Base-by-base conservation (phyloP, 2,329 filamentous ascomycete genomes). In the Penicillium glabrum region DNA sequence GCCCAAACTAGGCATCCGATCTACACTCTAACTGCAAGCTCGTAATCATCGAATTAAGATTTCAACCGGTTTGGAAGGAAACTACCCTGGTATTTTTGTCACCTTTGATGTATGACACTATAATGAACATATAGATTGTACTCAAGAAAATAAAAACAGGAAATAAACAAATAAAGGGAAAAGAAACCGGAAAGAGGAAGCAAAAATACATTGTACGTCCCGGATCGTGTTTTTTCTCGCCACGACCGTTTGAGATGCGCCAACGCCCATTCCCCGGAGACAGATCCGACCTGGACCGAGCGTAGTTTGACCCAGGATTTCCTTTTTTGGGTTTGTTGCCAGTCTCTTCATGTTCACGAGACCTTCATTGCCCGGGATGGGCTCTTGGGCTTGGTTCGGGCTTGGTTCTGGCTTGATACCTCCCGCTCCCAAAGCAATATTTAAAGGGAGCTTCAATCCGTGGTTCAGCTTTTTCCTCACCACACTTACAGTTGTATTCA, bases 1-100 rank as follows among this genome's bases (percentile, higher is more conserved):
- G 6, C 61, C 61, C 52, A 57, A 59, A 56, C 6, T 8, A 53
- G 61, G 39, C 46, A 61, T 56, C 61, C 61, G 61, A 60, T 60
- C 60, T 53, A 29, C 51, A 37, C 16, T 35, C 16, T 35, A 19
- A 19, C 35, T 11, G 6, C 2, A 37, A 39, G 8, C 35, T 39
- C n/a, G 35, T 39, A 39, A 39, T 39, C n/a, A 4, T 39, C 31
- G 13, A 33, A 39, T 39, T 10, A 39, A 39, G 35, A 39, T 39
- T n/a, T 9, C 7, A 8, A 19, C 35, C 8, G 3, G 4, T 19
- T 37, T 19, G 29, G 29, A 14, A 13, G n/a, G 35, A 19, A 39
- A 39, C 8, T 41, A 23, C 3, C 2, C 9, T 41, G 4, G 39
- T 41, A 39, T 19, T 41, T 23, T 41, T 21, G n/a, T 23, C 19